Conservation (phyloP, 176 grass and related monocot genomes). For the Thinopyrum elongatum region DNA sequence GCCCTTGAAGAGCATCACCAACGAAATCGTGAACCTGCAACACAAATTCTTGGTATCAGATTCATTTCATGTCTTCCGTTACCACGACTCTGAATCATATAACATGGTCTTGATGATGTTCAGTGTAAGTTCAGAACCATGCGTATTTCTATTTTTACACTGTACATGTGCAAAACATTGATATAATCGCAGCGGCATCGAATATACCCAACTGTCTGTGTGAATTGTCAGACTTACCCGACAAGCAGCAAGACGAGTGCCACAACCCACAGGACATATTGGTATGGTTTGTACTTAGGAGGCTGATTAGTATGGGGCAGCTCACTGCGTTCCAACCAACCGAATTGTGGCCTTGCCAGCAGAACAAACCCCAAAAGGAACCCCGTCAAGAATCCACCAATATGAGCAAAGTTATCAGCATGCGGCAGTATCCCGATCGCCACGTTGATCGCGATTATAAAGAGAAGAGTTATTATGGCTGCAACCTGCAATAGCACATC, state of each 20-base stretch:
- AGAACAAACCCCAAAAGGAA: constrained; percentile 91
- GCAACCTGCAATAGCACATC: constrained; percentile 53
- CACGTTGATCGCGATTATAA: constrained; percentile 80
- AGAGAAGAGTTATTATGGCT: constrained; percentile 66
- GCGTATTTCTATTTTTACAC: background rate
- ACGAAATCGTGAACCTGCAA: constrained; percentile 61
- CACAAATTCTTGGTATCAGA: constrained; percentile 3
- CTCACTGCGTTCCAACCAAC: constrained; percentile 80
- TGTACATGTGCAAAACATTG: background rate
- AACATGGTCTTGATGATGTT: background rate
- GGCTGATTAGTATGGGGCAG: constrained; percentile 75
- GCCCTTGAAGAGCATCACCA: constrained; percentile 93
- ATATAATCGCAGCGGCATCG: background rate
- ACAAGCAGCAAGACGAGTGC: constrained; percentile 63
- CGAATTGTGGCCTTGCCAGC: constrained; percentile 77
- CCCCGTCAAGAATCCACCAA: constrained; percentile 67
- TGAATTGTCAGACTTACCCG: constrained; percentile 47
- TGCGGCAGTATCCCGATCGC: constrained; percentile 79
- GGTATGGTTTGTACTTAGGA: constrained; percentile 88
- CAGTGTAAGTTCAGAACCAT: background rate
- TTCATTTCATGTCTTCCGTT: background rate
- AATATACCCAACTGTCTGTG: constrained; percentile 9
- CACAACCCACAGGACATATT: constrained; percentile 79
- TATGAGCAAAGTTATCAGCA: constrained; percentile 72
- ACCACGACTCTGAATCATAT: background rate